A percentile compares a stretch with the other conserved stretches of the same genome.
Conservation (phyloP, 768 basidiomycete genomes). For the Leccinum rimulosum region DNA sequence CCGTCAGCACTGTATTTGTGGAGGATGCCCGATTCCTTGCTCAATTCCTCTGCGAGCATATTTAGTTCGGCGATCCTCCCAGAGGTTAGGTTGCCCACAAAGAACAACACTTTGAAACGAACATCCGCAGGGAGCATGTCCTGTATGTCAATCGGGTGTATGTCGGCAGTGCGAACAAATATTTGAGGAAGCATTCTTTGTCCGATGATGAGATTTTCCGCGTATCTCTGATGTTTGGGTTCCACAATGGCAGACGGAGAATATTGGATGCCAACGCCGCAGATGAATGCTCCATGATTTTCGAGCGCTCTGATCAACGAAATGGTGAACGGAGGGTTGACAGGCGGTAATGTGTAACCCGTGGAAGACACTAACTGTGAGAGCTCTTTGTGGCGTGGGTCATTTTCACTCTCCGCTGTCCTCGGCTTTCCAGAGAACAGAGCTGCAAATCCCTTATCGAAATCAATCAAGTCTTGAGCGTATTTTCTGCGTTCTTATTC, state of each 20-base stretch:
- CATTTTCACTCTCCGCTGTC: too few species aligned
- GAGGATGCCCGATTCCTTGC: background rate
- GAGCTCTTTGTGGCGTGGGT: too few species aligned
- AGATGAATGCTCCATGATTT: too few species aligned
- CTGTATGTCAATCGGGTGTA: background rate
- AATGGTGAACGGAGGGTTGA: too few species aligned
- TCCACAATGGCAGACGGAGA: background rate
- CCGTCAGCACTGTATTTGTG: background rate
- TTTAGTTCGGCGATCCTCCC: background rate
- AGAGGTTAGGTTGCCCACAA: background rate
- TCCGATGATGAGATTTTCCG: background rate
- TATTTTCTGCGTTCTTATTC: too few species aligned
- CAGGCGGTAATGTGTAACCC: too few species aligned
- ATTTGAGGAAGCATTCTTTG: background rate
- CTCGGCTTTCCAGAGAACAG: background rate
- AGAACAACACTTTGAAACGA: background rate
- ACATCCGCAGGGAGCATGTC: background rate
- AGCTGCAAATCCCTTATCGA: background rate
- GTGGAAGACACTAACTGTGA: too few species aligned
- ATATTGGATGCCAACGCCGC: background rate
- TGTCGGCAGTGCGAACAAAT: background rate
- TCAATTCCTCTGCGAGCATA: background rate
- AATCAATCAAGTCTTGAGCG: background rate
- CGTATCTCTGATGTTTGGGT: background rate
- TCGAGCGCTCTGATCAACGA: too few species aligned